Conservation (phyloP, 805 yeast genomes). For the Saccharomycopsis sp. region DNA sequence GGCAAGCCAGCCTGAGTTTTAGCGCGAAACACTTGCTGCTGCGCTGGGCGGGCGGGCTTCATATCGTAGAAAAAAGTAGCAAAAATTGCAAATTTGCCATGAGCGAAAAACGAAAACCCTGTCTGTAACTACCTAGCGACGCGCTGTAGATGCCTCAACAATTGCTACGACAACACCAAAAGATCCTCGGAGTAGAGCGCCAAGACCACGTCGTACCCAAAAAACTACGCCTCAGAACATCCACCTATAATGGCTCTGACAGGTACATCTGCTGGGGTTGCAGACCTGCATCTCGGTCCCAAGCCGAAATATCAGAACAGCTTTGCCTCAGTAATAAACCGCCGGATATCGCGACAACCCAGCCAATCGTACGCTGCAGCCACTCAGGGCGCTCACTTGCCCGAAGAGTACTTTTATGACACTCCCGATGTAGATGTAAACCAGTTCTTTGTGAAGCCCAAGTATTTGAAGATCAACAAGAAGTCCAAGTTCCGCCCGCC, state of each 20-base stretch:
- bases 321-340: not conserved
- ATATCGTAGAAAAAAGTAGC: not conserved
- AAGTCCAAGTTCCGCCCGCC: conserved; percentile 2
- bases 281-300: too few species aligned
- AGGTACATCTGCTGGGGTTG: too few species aligned
- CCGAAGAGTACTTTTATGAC: conserved; percentile 15
- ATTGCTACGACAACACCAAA: not conserved
- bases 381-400: not conserved
- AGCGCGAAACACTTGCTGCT: not conserved
- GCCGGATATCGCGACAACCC: not conserved
- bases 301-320: not conserved
- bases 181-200: not conserved
- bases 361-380: not conserved
- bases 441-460: conserved; percentile 19
- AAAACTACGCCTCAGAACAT: too few species aligned
- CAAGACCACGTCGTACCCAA: too few species aligned
- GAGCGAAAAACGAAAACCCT: not conserved
- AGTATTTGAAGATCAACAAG: conserved; percentile 12
- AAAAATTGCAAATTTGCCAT: not conserved
- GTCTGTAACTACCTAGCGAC: not conserved
- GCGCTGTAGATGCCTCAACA: not conserved
- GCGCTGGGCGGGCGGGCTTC: not conserved
- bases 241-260: not conserved
- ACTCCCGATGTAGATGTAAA: conserved; percentile 12
- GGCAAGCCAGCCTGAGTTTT: too few species aligned